Evolutionary conservation across 2,329 filamentous ascomycete species (phyloP).

Genomic region (Colletotrichum tropicale): DNA sequence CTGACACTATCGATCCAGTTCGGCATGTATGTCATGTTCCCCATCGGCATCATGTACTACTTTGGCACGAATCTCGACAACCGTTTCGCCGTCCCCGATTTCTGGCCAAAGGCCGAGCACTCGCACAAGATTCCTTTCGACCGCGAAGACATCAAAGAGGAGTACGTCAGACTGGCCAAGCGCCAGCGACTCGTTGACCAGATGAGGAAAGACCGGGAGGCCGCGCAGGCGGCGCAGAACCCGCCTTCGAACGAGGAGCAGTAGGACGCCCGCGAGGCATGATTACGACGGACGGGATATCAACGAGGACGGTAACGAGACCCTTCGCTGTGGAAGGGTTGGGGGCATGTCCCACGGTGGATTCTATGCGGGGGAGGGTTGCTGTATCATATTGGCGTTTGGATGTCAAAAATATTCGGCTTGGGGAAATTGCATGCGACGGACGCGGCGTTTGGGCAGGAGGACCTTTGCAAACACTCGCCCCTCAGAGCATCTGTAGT

Average conservation of each 20-base stretch:
- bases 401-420: constrained; percentile 12
- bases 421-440: constrained; percentile 5
- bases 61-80: constrained; percentile 98
- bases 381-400: constrained; percentile 18
- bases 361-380: neutral
- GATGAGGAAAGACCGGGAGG: constrained; percentile 51
- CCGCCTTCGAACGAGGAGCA: constrained; percentile 29
- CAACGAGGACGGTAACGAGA: neutral
- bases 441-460: constrained; percentile 10
- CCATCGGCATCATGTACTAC: constrained; percentile 99
- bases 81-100: constrained; percentile 85
- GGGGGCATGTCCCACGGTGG: neutral
- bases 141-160: constrained; percentile 80
- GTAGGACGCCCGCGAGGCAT: neutral
- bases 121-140: constrained; percentile 79
- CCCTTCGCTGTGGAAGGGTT: neutral
- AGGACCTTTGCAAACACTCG: neutral
- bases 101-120: constrained; percentile 88
- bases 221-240: constrained; percentile 27
- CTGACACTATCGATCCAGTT: constrained; percentile 62
- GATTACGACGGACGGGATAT: neutral
- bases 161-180: constrained; percentile 74
- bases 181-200: constrained; percentile 78
- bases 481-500: constrained; percentile 7
- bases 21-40: constrained; percentile 98